Evolutionary conservation across 2,329 filamentous ascomycete species (phyloP).

Genomic region (Lecanosticta acicola): DNA sequence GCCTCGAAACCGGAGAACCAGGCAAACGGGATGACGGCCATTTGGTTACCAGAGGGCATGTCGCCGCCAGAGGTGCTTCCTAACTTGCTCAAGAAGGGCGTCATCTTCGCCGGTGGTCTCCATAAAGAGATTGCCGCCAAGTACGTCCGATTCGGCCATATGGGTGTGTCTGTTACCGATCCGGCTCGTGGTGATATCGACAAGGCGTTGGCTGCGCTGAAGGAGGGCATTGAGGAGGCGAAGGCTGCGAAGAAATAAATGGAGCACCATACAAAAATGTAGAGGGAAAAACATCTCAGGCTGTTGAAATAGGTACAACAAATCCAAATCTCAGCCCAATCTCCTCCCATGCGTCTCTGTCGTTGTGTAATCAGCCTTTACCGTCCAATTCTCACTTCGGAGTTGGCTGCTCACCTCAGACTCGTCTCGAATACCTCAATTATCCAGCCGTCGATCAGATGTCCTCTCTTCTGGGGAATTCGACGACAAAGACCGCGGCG

Average conservation of each 20-base stretch:
- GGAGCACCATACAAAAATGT: too few relatives aligned
- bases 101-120: constrained; percentile 90
- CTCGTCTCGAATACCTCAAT: too few relatives aligned
- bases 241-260: background rate
- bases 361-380: too few relatives aligned
- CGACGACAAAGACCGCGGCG: too few relatives aligned
- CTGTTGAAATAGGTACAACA: too few relatives aligned
- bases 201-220: constrained; percentile 72
- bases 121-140: constrained; percentile 92
- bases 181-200: constrained; percentile 74
- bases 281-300: too few relatives aligned
- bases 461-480: too few relatives aligned
- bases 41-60: constrained; percentile 83
- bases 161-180: constrained; percentile 91
- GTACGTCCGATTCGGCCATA: constrained; percentile 95
- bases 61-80: constrained; percentile 78
- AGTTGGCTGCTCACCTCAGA: too few relatives aligned
- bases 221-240: constrained; percentile 65
- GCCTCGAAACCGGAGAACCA: constrained; percentile 82
- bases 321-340: too few relatives aligned
- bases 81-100: constrained; percentile 75
- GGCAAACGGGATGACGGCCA: constrained; percentile 95
- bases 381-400: too few relatives aligned
- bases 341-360: too few relatives aligned
- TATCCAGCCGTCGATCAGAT: too few relatives aligned